phyloP scores from a whole-genome alignment of 352 stramenopile genomes.

The Globisporangium nodosum region DNA sequence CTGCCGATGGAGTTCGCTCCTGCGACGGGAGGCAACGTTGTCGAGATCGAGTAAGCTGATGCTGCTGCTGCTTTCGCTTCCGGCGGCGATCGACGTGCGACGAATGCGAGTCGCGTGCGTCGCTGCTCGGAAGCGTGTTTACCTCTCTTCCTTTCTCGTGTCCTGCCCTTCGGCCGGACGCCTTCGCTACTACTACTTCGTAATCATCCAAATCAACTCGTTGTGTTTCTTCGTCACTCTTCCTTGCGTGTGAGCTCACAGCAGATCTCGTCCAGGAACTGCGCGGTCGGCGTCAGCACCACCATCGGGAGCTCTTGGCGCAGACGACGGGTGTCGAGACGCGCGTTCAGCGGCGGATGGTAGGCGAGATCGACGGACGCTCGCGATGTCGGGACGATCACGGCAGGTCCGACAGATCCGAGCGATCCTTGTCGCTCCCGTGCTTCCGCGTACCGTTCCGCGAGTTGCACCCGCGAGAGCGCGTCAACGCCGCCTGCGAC shows the following conservation, averaged over 20 bases:
- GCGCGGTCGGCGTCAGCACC: slow-evolving; percentile 6
- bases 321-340: slow-evolving; percentile 28
- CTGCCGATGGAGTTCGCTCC: slow-evolving; percentile 18
- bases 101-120: not conserved
- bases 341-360: slow-evolving; percentile 36
- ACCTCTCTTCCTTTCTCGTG: not conserved
- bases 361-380: slow-evolving; percentile 40
- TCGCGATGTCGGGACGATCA: slow-evolving; percentile 23
- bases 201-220: not conserved
- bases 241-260: slow-evolving; percentile 2
- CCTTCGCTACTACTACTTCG: not conserved
- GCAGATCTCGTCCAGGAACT: slow-evolving; percentile 22
- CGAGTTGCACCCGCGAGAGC: slow-evolving; percentile 45
- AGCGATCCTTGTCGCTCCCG: slow-evolving; percentile 9
- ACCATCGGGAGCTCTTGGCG: slow-evolving; percentile 19
- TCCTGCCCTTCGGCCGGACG: not conserved
- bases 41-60: slow-evolving; percentile 38
- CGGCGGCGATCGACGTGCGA: not conserved
- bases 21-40: slow-evolving; percentile 27
- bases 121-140: not conserved
- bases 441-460: slow-evolving; percentile 20
- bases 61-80: not conserved
- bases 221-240: not conserved
- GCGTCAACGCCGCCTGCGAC: slow-evolving; percentile 34
- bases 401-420: not conserved